A percentile compares a stretch with the other conserved stretches of the same genome.
Evolutionary conservation across 2,329 filamentous ascomycete species (phyloP).

Genomic region (Trichophaea hybrida): DNA sequence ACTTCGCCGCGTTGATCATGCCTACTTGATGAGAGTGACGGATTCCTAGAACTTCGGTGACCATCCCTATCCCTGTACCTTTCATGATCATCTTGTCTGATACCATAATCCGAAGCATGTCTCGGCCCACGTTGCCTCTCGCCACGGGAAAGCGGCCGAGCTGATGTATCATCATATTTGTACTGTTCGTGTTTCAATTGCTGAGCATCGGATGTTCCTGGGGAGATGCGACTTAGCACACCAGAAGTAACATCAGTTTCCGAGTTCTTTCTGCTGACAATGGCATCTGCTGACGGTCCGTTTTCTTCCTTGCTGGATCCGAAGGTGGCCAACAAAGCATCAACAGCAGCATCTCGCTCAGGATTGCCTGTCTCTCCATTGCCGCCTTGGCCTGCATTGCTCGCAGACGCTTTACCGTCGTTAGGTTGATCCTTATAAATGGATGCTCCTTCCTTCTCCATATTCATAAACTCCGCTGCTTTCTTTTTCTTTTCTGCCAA

Average conservation of each 20-base stretch:
- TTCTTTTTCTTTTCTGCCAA: conserved; percentile 24
- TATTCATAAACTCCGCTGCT: conserved; percentile 23
- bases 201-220: not conserved
- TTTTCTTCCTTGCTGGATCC: conserved; percentile 1
- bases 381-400: not conserved
- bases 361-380: conserved; percentile 17
- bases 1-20: conserved; percentile 9
- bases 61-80: conserved; percentile 18
- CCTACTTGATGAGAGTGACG: not conserved
- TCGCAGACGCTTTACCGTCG: conserved; percentile 13
- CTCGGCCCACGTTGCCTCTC: conserved; percentile 7
- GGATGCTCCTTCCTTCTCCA: conserved; percentile 21
- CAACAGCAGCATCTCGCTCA: conserved; percentile 23
- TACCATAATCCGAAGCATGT: conserved; percentile 11
- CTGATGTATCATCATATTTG: not conserved
- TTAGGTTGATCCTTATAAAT: conserved; percentile 15
- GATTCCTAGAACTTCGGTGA: not conserved
- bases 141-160: not conserved
- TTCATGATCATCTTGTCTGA: conserved; percentile 13
- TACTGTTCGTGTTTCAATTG: conserved; percentile 4
- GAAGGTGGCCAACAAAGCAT: conserved; percentile 19
- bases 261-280: not conserved
- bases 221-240: not conserved
- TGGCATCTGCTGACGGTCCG: not conserved
- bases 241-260: not conserved